Evolutionary conservation across 345 rosid species (phyloP), one percentile per base, ranked within the genome.

Genomic region (Camelina laxa): DNA sequence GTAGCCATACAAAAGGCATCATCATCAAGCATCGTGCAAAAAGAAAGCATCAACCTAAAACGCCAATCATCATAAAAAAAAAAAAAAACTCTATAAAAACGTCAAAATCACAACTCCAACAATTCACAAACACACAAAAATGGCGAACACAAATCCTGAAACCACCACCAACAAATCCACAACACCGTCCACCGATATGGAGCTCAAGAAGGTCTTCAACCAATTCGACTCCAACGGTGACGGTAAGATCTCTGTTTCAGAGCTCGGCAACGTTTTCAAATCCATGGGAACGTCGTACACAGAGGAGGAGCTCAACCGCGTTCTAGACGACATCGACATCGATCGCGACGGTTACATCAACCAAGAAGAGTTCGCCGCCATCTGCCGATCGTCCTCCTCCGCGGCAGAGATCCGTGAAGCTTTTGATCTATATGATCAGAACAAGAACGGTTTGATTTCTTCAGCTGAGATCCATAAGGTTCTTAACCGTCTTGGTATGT

Each of bases 201-300:
- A 93, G 74, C 87, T 93, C 6, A 73, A 82, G 77, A 82, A 54
- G 45, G 85, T 93, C 48, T 93, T 93, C 82, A 10, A 89, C 78
- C 86, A 87, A 54, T 93, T 93, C 87, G 98, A 93, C 59, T 12
- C 91, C 64, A 91, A 93, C 80, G 80, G 84, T 56, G 98, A 93
- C 65, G 97, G 98, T 21, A 87, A 82, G 87, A 91, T 93, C 91
- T 93, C 97, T 9, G 73, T 72, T 1, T 7, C 68, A 0, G 98
- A 93, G 70, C 93, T 93, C 60, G 80, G 85, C 4, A 81, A 72
- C 17, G 92, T 93, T 20, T 63, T 93, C 81, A 75, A 86, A 47
- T 66, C 97, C 19, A 78, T 86, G 85, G 97, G 97, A n/a, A 81
- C 93, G 13, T 6, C 67, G 65, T 84, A 79, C 84, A 57, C 88